These are phyloP conservation scores for Hortiboletus rubellus DNA, from an alignment of 1,284 basidiomycete species.

Conservation along the genomic window DNA sequence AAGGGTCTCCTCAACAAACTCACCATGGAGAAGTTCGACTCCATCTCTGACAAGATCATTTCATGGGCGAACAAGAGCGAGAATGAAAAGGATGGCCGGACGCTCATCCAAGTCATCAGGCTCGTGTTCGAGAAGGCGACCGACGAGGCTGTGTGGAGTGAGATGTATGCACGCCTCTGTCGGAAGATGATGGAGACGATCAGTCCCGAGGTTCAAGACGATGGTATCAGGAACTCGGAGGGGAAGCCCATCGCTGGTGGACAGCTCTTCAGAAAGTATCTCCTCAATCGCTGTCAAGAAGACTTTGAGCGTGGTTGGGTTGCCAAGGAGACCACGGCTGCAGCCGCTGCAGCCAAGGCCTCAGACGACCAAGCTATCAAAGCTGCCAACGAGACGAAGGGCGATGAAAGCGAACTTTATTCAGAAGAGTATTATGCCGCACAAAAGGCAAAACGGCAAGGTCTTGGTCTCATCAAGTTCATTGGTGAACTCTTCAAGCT, in stretches of 20 bases:
- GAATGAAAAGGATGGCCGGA: slow-evolving; percentile 90
- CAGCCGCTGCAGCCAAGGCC: slow-evolving; percentile 58
- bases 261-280: slow-evolving; percentile 92
- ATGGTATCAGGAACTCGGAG: slow-evolving; percentile 73
- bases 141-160: slow-evolving; percentile 92
- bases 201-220: slow-evolving; percentile 84
- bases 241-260: slow-evolving; percentile 88
- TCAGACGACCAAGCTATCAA: slow-evolving; percentile 61
- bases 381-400: slow-evolving; percentile 58
- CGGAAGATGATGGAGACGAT: slow-evolving; percentile 93
- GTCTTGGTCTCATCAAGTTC: slow-evolving; percentile 96
- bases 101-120: slow-evolving; percentile 93
- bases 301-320: slow-evolving; percentile 92
- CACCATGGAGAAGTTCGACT: slow-evolving; percentile 96
- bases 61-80: slow-evolving; percentile 93
- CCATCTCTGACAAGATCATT: slow-evolving; percentile 92
- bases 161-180: slow-evolving; percentile 96
- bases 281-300: slow-evolving; percentile 90
- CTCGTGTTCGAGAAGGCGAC: slow-evolving; percentile 98
- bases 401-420: slow-evolving; percentile 68
- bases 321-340: slow-evolving; percentile 67
- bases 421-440: slow-evolving; percentile 97
- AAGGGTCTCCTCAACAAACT: slow-evolving; percentile 94
- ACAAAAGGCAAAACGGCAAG: slow-evolving; percentile 95
- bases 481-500: slow-evolving; percentile 98